Conservation (phyloP, 345 rosid genomes). For the Eutrema yunnanense region DNA sequence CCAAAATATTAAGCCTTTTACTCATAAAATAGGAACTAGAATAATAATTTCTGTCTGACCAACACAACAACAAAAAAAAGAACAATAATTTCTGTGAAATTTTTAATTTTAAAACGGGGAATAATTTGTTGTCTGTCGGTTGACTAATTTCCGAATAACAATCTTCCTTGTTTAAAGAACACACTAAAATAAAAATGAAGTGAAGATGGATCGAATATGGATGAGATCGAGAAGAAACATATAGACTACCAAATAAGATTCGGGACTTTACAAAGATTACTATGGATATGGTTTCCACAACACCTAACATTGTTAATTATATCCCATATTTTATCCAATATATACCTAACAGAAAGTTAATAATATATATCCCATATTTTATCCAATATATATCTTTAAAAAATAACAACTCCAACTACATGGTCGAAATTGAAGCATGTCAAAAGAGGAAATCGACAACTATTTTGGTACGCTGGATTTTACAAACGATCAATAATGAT, state of each 20-base stretch:
- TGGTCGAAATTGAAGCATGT: background rate
- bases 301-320: background rate
- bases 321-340: no score
- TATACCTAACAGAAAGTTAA: background rate
- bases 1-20: background rate
- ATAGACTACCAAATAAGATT: conserved; percentile 4
- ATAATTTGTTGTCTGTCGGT: background rate
- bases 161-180: background rate
- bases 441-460: background rate
- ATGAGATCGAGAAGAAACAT: conserved; percentile 4
- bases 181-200: background rate
- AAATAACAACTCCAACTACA: conserved; percentile 15
- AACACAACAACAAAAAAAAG: background rate
- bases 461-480: background rate
- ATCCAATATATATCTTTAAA: background rate
- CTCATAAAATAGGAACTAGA: background rate
- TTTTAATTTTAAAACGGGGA: background rate
- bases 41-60: background rate
- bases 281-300: conserved; percentile 3
- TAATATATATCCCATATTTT: background rate
- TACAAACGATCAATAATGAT: background rate
- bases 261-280: background rate
- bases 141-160: background rate
- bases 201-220: background rate
- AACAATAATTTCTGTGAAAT: background rate